phyloP scores from a whole-genome alignment of 1,284 basidiomycete genomes.

The Trichosporon coremiiforme region DNA sequence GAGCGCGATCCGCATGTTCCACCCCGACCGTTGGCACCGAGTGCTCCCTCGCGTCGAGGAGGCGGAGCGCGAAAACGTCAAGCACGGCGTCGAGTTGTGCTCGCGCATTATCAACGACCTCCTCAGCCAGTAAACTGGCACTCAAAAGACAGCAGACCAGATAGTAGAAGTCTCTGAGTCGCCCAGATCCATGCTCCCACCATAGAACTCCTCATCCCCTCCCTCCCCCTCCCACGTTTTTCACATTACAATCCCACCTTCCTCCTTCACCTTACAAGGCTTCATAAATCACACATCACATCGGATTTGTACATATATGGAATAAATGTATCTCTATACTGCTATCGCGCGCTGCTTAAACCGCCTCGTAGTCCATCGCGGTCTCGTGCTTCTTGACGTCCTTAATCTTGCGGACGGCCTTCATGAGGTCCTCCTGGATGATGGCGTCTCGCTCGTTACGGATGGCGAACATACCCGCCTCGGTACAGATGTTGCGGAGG shows the following conservation, averaged over 20 bases:
- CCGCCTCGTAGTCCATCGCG: constrained; percentile 43
- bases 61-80: constrained; percentile 63
- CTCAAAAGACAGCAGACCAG: constrained; percentile 20
- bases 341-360: constrained; percentile 25
- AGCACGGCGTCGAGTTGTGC: constrained; percentile 64
- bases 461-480: constrained; percentile 99
- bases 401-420: constrained; percentile 94
- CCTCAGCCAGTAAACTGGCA: constrained; percentile 20
- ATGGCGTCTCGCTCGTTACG: constrained; percentile 90
- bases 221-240: not conserved
- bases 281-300: constrained; percentile 20
- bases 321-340: constrained; percentile 21
- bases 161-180: not conserved
- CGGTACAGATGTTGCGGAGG: constrained; percentile 93
- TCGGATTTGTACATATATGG: constrained; percentile 11
- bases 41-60: constrained; percentile 62
- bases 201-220: not conserved
- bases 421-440: constrained; percentile 92
- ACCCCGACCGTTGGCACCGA: constrained; percentile 71
- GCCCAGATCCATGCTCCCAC: not conserved
- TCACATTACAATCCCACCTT: not conserved
- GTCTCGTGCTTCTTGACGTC: constrained; percentile 95
- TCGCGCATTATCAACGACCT: constrained; percentile 41
- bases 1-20: constrained; percentile 67
- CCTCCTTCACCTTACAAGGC: not conserved